Evolutionary conservation across 805 yeast species (phyloP).

Genomic region (Ogataea degrootiae): DNA sequence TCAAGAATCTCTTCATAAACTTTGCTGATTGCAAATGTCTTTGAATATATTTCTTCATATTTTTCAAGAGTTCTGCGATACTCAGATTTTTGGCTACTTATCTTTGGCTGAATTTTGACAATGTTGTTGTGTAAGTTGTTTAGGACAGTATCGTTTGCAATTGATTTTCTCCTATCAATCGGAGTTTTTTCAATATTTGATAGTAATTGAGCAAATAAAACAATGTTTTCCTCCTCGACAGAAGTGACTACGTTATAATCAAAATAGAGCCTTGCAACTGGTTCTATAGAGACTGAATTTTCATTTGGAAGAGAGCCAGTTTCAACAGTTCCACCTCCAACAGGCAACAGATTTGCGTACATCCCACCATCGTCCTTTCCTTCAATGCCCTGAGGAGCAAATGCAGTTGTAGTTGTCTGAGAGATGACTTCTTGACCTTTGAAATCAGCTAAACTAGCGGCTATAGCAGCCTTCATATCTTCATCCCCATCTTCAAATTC

Average conservation of each 20-base stretch:
- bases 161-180: constrained; percentile 23
- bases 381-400: neutral
- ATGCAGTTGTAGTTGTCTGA: neutral
- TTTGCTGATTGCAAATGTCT: constrained; percentile 68
- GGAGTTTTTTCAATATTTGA: constrained; percentile 46
- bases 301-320: neutral
- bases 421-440: constrained; percentile 26
- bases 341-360: constrained; percentile 24
- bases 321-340: neutral
- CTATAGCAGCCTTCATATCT: constrained; percentile 90
- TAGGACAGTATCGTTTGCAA: constrained; percentile 43
- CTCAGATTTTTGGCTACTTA: constrained; percentile 54
- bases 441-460: constrained; percentile 78
- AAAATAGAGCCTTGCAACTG: constrained; percentile 4
- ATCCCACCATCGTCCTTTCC: constrained; percentile 21
- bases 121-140: constrained; percentile 58
- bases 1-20: constrained; percentile 77
- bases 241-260: constrained; percentile 39
- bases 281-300: constrained; percentile 6
- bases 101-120: constrained; percentile 60
- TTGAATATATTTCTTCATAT: constrained; percentile 69
- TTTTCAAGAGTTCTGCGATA: constrained; percentile 59
- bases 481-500: constrained; percentile 67
- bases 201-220: constrained; percentile 65
- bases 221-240: constrained; percentile 65